These are phyloP conservation scores for Leucaena leucocephala DNA, from an alignment of 306 rosid species.

Conservation along the genomic window DNA sequence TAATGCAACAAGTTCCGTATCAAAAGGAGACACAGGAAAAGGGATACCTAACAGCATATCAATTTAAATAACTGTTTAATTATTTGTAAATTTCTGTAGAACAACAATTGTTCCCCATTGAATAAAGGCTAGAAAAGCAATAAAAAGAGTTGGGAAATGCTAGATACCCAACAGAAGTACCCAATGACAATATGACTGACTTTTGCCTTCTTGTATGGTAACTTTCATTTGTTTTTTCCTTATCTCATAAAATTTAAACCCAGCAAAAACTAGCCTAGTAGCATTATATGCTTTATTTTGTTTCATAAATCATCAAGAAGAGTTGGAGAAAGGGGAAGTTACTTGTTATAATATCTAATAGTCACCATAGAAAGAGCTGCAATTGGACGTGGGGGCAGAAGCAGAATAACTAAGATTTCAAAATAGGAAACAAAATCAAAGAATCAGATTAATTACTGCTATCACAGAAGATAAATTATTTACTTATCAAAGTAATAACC, in stretches of 20 bases:
- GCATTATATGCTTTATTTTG: constrained; percentile 8
- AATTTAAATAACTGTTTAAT: constrained; percentile 34
- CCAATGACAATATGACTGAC: constrained; percentile 10
- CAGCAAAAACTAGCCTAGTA: not conserved
- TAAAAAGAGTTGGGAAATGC: not conserved
- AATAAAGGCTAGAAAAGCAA: not conserved
- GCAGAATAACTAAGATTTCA: not conserved
- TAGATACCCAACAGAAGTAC: not conserved
- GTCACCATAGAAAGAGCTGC: not conserved
- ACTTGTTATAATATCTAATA: not conserved
- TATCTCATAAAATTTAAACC: not conserved
- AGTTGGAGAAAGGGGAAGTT: not conserved
- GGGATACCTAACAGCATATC: constrained; percentile 68
- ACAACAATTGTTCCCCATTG: not conserved
- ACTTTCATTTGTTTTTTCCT: not conserved
- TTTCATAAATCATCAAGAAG: not conserved
- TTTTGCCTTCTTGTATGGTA: not conserved
- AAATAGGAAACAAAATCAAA: not conserved
- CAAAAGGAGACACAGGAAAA: constrained; percentile 48
- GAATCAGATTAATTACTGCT: not conserved
- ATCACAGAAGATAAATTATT: not conserved
- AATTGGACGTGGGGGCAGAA: not conserved
- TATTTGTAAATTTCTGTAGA: not conserved
- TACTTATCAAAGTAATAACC: not conserved
- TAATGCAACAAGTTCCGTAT: constrained; percentile 45